Base-by-base conservation (phyloP, 441 rosid species). In the Bocquillonia castaneifolia region DNA sequence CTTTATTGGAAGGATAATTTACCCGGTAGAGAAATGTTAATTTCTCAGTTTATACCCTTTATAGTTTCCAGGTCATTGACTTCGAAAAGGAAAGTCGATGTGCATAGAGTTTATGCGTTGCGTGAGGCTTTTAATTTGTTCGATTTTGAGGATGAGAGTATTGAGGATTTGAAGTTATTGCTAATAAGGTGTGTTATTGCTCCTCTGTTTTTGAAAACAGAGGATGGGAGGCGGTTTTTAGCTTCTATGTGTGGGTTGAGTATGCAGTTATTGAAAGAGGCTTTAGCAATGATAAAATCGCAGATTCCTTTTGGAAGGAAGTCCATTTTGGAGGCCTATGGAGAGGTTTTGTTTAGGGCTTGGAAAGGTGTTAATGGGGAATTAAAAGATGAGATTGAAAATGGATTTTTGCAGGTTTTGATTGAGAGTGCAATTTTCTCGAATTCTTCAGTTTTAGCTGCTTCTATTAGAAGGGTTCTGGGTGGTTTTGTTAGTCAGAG, bases 91-190 rank as follows among this genome's bases (percentile, higher is more conserved):
- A 94, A 92, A 74, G 84, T 88, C 44, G 96, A 94, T 69, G 88
- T 91, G 18, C 91, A 84, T 72, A 80, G 91, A 47, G 96, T 92
- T n/a, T 88, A 90, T 66, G 66, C 82, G 28, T 79, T 94, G 0
- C 90, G 96, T 3, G 96, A 92, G 17, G 97, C 91, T 3, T 90
- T 94, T 64, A 51, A 76, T 26, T 60, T 85, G 76, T 88, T 94
- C 12, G 99, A 94, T 72, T 94, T 90, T 5, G 90, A 92, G 44
- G 99, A 94, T 60, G 90, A 87, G 71, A 94, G 96, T 70, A 94
- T 88, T 29, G 97, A 86, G 67, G 98, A 94, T 66, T 72, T 94
- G 78, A 87, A 87, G 73, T 70, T 83, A 78, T 67, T 94, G 70
- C 54, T 94, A 48, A 88, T 94, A 25, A 83, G 97, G 26, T 90